These are phyloP conservation scores for Lignosus rhinocerotis DNA, from an alignment of 1,284 basidiomycete genomes.

Conservation along the genomic window DNA sequence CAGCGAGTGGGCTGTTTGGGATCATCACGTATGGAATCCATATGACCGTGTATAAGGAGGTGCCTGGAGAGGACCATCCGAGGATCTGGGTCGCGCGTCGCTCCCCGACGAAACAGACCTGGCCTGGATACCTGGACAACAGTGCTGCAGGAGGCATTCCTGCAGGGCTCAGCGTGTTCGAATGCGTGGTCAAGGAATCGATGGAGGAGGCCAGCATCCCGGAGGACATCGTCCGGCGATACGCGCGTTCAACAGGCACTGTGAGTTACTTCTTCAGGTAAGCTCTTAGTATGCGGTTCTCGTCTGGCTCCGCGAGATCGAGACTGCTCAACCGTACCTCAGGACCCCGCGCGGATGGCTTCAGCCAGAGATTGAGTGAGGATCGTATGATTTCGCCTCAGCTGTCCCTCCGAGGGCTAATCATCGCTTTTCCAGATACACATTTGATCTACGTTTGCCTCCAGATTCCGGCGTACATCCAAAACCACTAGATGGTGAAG, in stretches of 20 bases:
- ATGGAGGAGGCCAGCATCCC: conserved; percentile 88
- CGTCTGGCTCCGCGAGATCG: not conserved
- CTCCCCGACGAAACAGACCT: conserved; percentile 87
- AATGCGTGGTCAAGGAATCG: conserved; percentile 88
- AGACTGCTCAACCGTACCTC: conserved; percentile 39
- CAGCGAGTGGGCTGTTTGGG: conserved; percentile 88
- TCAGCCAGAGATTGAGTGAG: conserved; percentile 84
- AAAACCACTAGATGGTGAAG: conserved; percentile 87
- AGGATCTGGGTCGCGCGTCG: conserved; percentile 87
- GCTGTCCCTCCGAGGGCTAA: not conserved
- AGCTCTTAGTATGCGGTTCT: conserved; percentile 14
- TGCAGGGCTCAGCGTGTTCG: conserved; percentile 72
- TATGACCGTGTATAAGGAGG: conserved; percentile 65
- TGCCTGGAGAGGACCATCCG: conserved; percentile 48
- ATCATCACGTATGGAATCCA: conserved; percentile 90
- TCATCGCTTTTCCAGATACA: conserved; percentile 50
- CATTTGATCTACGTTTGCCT: conserved; percentile 80
- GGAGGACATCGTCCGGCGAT: conserved; percentile 56
- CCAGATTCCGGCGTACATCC: conserved; percentile 53
- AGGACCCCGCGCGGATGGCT: conserved; percentile 59
- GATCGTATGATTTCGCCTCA: conserved; percentile 12
- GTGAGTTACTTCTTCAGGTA: conserved; percentile 74
- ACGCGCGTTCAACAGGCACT: conserved; percentile 60
- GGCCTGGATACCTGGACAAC: conserved; percentile 79
- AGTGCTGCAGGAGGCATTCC: conserved; percentile 79